phyloP scores from a whole-genome alignment of 805 yeast genomes.

The Kodamaea fukazawae region DNA sequence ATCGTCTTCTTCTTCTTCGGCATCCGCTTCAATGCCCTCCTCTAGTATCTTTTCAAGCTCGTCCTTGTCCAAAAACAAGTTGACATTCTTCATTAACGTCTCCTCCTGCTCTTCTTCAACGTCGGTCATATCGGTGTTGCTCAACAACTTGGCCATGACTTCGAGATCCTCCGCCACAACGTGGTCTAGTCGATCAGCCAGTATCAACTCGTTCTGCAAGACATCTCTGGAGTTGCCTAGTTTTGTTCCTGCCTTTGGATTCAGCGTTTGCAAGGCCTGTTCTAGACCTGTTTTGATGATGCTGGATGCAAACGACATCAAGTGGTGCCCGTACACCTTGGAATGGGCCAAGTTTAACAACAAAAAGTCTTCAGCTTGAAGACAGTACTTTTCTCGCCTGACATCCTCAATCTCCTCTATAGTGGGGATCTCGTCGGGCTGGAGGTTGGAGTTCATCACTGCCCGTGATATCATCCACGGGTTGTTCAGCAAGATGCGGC shows the following conservation, averaged over 20 bases:
- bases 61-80: slow-evolving; percentile 5
- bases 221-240: slow-evolving; percentile 3
- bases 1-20: slow-evolving; percentile 3
- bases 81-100: slow-evolving; percentile 1
- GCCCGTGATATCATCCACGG: slow-evolving; percentile 5
- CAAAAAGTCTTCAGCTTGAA: no score
- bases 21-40: slow-evolving; percentile 1
- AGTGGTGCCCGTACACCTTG: no score
- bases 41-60: slow-evolving; percentile 1
- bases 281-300: no score
- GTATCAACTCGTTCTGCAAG: slow-evolving; percentile 3
- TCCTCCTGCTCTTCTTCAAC: not conserved
- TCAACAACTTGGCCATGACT: not conserved
- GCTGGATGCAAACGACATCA: no score
- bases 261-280: no score
- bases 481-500: slow-evolving; percentile 1
- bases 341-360: no score
- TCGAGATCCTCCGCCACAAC: not conserved
- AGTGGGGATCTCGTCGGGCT: no score
- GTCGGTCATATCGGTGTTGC: no score
- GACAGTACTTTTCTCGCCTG: no score
- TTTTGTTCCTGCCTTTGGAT: not conserved
- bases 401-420: no score
- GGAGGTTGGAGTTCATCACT: no score
- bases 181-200: not conserved